A percentile compares a stretch with the other conserved stretches of the same genome.
Evolutionary conservation across 345 rosid genomes (phyloP).

Genomic region (Pistacia vera): DNA sequence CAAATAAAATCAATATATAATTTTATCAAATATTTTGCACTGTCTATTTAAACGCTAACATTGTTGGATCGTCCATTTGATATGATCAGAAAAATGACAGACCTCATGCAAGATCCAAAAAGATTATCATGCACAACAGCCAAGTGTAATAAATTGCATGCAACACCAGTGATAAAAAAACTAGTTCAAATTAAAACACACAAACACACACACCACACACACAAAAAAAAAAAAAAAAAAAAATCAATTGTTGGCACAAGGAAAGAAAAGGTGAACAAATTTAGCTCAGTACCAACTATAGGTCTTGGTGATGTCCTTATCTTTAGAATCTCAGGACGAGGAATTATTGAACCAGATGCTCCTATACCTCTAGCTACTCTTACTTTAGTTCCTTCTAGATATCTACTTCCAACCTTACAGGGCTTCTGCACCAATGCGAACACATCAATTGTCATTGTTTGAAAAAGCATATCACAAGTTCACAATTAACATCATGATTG

Average conservation of each 20-base stretch:
- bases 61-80: neutral
- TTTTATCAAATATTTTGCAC: neutral
- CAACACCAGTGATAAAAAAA: neutral
- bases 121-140: neutral
- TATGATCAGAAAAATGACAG: neutral
- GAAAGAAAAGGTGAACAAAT: slow-evolving; percentile 1
- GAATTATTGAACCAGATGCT: slow-evolving; percentile 85
- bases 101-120: neutral
- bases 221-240: too few species aligned
- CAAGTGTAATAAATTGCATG: neutral
- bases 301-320: slow-evolving; percentile 90
- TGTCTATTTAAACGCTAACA: neutral
- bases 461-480: neutral
- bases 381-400: slow-evolving; percentile 95
- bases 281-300: slow-evolving; percentile 54
- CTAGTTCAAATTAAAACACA: neutral
- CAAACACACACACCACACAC: neutral
- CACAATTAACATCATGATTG: neutral
- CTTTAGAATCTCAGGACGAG: slow-evolving; percentile 94
- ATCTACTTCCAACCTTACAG: slow-evolving; percentile 78
- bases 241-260: neutral
- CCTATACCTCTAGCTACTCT: slow-evolving; percentile 89
- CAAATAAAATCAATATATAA: neutral
- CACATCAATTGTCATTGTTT: slow-evolving; percentile 4
- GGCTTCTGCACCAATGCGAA: slow-evolving; percentile 57